Conservation (phyloP, 2,329 filamentous ascomycete genomes). For the Nemania serpens region DNA sequence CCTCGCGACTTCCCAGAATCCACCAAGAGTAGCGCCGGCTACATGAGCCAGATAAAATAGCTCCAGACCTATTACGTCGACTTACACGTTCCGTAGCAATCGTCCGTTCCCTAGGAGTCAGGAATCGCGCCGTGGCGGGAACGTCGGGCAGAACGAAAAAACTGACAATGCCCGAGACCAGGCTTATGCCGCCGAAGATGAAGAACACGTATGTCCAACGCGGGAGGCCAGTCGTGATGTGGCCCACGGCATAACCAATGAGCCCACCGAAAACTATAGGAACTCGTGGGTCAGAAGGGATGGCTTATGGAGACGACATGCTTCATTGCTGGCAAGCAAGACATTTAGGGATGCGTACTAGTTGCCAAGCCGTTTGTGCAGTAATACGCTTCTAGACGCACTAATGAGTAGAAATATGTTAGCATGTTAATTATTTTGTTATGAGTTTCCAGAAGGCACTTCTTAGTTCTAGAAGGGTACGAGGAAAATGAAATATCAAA, state of each 20-base stretch:
- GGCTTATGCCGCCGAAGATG: constrained; percentile 61
- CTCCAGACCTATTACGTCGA: background rate
- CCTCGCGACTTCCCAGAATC: too few relatives aligned
- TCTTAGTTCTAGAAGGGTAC: too few relatives aligned
- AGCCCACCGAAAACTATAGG: constrained; percentile 60
- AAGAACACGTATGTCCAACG: constrained; percentile 53
- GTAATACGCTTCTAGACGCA: constrained; percentile 60
- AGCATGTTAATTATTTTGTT: too few relatives aligned
- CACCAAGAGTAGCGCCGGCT: background rate
- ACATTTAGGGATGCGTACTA: background rate
- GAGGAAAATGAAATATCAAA: too few relatives aligned
- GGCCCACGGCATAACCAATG: constrained; percentile 63
- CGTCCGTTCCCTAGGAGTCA: constrained; percentile 59
- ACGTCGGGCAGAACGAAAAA: constrained; percentile 65
- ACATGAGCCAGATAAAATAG: too few relatives aligned
- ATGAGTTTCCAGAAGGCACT: too few relatives aligned
- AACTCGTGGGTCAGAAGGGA: background rate
- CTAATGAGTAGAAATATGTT: too few relatives aligned
- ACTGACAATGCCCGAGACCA: constrained; percentile 59
- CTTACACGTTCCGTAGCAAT: constrained; percentile 55
- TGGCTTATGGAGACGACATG: background rate
- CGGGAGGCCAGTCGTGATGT: constrained; percentile 51
- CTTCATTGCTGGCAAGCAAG: background rate
- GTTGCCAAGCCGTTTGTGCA: constrained; percentile 47
- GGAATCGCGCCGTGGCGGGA: constrained; percentile 64